These are phyloP conservation scores for Neofusicoccum ribis DNA, from an alignment of 2,329 filamentous ascomycete genomes.

Conservation along the genomic window DNA sequence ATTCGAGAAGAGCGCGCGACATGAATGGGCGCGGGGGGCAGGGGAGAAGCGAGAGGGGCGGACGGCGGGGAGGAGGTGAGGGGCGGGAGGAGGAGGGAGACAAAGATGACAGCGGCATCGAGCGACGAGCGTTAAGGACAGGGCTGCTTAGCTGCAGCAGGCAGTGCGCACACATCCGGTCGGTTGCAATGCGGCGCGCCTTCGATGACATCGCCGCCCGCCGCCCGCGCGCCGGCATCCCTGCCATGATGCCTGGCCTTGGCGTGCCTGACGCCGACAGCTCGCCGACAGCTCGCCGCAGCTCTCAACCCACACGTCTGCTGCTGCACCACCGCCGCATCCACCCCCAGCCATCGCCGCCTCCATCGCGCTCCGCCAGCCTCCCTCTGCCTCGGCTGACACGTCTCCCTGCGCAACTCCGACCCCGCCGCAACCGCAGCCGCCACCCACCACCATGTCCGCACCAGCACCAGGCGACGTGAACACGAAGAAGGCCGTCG, in stretches of 20 bases:
- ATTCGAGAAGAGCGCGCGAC: not conserved
- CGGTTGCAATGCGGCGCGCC: slow-evolving; percentile 1
- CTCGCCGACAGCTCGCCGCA: not conserved
- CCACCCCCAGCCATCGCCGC: too few species aligned
- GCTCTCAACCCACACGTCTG: not conserved
- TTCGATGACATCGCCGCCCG: slow-evolving; percentile 15
- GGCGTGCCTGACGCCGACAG: not conserved
- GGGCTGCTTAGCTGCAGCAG: not conserved
- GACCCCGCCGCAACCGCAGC: not conserved
- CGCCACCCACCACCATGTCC: slow-evolving; percentile 46
- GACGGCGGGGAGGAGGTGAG: not conserved
- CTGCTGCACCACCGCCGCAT: too few species aligned
- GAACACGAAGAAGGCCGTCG: slow-evolving; percentile 42
- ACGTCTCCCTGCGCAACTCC: not conserved
- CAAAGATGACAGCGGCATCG: slow-evolving; percentile 10
- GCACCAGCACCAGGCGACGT: slow-evolving; percentile 41
- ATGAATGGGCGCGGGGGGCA: not conserved
- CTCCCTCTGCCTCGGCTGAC: too few species aligned
- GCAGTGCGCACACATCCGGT: not conserved
- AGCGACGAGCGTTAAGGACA: not conserved
- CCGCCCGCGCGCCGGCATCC: not conserved
- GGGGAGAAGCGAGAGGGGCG: too few species aligned
- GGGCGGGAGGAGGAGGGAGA: not conserved
- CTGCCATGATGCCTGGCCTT: not conserved
- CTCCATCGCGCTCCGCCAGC: too few species aligned